phyloP scores from a whole-genome alignment of 768 basidiomycete species.

The Podaxis sp. region DNA sequence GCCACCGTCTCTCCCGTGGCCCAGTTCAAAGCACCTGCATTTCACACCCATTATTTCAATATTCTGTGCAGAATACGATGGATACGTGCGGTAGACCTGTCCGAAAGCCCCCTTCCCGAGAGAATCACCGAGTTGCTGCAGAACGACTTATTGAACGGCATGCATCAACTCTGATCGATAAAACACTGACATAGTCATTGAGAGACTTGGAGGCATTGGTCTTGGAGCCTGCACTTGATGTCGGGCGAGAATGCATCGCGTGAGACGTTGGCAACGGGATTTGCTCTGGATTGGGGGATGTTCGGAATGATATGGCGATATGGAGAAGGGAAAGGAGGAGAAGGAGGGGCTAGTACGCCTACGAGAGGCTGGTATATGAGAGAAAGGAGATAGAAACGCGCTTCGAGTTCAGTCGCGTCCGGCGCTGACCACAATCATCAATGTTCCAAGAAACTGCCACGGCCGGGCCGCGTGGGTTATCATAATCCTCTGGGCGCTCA shows the following conservation, averaged over 20 bases:
- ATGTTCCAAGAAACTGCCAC: slow-evolving; percentile 15
- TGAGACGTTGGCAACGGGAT: neutral
- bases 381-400: slow-evolving; percentile 20
- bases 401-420: slow-evolving; percentile 42
- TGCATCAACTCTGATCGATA: neutral
- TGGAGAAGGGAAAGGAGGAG: slow-evolving; percentile 7
- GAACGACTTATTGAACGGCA: slow-evolving; percentile 13
- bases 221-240: slow-evolving; percentile 35
- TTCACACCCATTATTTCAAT: slow-evolving; percentile 4
- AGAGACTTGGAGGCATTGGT: slow-evolving; percentile 51
- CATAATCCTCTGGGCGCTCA: slow-evolving; percentile 5
- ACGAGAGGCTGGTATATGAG: slow-evolving; percentile 13
- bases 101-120: slow-evolving; percentile 97
- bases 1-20: slow-evolving; percentile 98
- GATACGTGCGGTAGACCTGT: slow-evolving; percentile 88
- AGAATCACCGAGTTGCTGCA: slow-evolving; percentile 92
- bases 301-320: slow-evolving; percentile 14
- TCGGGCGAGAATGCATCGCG: slow-evolving; percentile 38
- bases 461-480: slow-evolving; percentile 14
- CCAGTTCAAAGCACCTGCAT: slow-evolving; percentile 84
- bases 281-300: slow-evolving; percentile 12
- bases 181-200: slow-evolving; percentile 60
- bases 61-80: neutral
- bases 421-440: slow-evolving; percentile 41
- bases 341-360: slow-evolving; percentile 10